Conservation (phyloP, 441 rosid genomes). For the Capsella rubella region DNA sequence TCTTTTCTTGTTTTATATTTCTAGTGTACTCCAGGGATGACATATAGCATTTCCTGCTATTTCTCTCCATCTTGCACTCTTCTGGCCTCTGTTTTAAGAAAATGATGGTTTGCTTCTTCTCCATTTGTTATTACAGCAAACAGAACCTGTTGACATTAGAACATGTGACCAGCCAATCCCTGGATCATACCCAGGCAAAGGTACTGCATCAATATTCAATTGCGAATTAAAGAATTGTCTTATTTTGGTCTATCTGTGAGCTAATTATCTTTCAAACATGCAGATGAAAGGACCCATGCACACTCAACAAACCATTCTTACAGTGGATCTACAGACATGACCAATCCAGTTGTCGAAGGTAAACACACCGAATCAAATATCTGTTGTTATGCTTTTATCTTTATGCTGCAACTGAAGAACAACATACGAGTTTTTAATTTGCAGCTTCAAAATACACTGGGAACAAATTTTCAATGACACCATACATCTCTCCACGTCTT, state of each 20-base stretch:
- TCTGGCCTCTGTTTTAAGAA: conserved; percentile 10
- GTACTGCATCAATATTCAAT: conserved; percentile 43
- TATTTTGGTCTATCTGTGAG: conserved; percentile 10
- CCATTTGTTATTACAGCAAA: conserved; percentile 47
- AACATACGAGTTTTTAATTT: not conserved
- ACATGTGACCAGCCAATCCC: conserved; percentile 75
- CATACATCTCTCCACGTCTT: conserved; percentile 78
- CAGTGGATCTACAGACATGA: conserved; percentile 46
- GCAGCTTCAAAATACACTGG: conserved; percentile 60
- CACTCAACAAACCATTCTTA: conserved; percentile 45
- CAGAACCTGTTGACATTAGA: conserved; percentile 77
- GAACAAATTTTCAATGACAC: conserved; percentile 74
- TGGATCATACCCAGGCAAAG: conserved; percentile 64
- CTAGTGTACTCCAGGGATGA: not conserved
- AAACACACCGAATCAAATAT: conserved; percentile 14
- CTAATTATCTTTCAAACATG: conserved; percentile 13
- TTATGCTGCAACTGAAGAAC: conserved; percentile 3
- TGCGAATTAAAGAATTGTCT: not conserved
- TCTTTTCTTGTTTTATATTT: not conserved
- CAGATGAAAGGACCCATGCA: conserved; percentile 60
- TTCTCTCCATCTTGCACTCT: conserved; percentile 8
- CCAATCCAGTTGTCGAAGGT: conserved; percentile 63
- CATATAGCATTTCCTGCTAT: not conserved
- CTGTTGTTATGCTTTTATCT: conserved; percentile 3
- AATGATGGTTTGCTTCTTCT: conserved; percentile 15